Percentiles rank a stretch among this genome's conserved stretches.
Conservation (phyloP, 352 stramenopile species). For the Elongisporangium senticosum region DNA sequence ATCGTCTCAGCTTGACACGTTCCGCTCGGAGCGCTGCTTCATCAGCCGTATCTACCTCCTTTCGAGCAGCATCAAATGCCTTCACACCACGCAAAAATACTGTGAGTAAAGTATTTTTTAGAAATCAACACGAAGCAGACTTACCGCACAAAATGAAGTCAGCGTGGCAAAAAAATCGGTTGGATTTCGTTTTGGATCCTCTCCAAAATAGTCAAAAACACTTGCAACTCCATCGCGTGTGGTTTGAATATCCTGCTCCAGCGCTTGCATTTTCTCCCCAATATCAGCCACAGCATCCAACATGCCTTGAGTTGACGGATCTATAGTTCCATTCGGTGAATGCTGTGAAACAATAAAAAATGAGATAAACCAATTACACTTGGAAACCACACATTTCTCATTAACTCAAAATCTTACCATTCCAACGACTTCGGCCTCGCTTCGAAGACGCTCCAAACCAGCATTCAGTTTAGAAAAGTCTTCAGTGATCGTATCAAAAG, state of each 20-base stretch:
- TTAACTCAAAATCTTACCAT: conserved; percentile 17
- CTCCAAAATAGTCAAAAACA: conserved; percentile 84
- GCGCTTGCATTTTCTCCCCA: conserved; percentile 29
- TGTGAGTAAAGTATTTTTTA: neutral
- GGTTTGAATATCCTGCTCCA: conserved; percentile 29
- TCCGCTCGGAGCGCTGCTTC: conserved; percentile 50
- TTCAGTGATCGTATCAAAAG: conserved; percentile 60
- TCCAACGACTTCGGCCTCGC: conserved; percentile 41
- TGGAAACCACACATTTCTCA: neutral
- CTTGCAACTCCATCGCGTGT: conserved; percentile 54
- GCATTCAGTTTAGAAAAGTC: conserved; percentile 55
- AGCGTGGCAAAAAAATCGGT: conserved; percentile 79
- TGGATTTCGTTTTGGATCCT: conserved; percentile 67
- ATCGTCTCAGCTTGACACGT: conserved; percentile 50
- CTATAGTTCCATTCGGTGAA: neutral
- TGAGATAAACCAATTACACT: conserved; percentile 1
- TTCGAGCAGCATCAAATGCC: conserved; percentile 58
- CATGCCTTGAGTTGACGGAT: conserved; percentile 29
- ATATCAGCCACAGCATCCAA: conserved; percentile 26
- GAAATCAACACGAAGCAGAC: conserved; percentile 1
- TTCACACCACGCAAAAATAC: conserved; percentile 6
- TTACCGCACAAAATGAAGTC: conserved; percentile 68
- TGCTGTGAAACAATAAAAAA: conserved; percentile 8
- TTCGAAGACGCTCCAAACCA: conserved; percentile 37
- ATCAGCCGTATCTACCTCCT: conserved; percentile 66